Conservation (phyloP, 331 rosid species). For the Stylosanthes scabra region DNA sequence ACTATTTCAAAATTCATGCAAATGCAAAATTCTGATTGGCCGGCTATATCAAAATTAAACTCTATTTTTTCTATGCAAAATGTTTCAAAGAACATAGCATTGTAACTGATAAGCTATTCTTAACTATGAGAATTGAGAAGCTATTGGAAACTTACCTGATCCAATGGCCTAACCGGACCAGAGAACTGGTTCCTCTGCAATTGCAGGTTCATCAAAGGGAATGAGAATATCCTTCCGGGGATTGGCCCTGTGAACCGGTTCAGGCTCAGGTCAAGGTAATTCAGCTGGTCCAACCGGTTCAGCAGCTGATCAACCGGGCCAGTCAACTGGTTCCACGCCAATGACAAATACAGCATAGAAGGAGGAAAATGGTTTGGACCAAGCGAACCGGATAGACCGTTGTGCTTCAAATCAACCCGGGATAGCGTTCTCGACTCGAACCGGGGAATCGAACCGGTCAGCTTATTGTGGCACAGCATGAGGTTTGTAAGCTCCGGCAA, state of each 20-base stretch:
- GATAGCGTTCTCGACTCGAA: constrained; percentile 64
- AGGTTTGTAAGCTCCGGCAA: constrained; percentile 75
- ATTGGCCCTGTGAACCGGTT: constrained; percentile 78
- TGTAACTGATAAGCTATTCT: no score
- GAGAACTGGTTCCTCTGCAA: constrained; percentile 71
- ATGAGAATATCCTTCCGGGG: constrained; percentile 80
- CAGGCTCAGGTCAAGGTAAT: constrained; percentile 79
- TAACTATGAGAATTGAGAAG: not conserved
- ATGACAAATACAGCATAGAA: constrained; percentile 80
- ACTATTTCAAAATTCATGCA: no score
- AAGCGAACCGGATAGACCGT: constrained; percentile 76
- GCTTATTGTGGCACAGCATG: constrained; percentile 85
- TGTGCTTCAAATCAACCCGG: constrained; percentile 90
- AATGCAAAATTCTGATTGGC: no score
- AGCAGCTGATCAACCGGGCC: constrained; percentile 73
- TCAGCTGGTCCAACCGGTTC: constrained; percentile 64
- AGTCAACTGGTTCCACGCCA: constrained; percentile 79
- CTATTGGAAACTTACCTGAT: constrained; percentile 24
- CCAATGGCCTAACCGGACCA: constrained; percentile 67
- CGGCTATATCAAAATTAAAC: no score
- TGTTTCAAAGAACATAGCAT: not conserved
- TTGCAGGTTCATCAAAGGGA: constrained; percentile 73
- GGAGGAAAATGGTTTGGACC: constrained; percentile 67
- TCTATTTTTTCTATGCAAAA: not conserved
- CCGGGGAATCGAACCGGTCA: constrained; percentile 75